Evolutionary conservation across 345 rosid genomes (phyloP).

Genomic region (Bruguiera sexangula): DNA sequence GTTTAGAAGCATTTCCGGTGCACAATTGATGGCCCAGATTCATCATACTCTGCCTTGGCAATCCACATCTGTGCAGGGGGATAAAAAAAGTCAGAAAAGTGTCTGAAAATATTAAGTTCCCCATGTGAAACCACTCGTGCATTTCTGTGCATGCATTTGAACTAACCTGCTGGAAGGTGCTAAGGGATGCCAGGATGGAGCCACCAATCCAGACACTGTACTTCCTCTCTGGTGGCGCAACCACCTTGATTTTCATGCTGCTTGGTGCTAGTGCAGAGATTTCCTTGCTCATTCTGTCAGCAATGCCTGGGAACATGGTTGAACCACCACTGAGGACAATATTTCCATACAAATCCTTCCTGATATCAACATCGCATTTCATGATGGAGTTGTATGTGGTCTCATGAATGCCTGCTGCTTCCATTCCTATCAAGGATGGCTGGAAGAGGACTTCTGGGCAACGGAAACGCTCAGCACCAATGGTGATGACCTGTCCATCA

Average conservation of each 20-base stretch:
- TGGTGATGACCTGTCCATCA: slow-evolving; percentile 31
- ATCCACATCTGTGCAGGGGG: slow-evolving; percentile 69
- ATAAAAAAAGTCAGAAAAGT: no score
- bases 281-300: slow-evolving; percentile 34
- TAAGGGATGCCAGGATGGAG: slow-evolving; percentile 23
- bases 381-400: slow-evolving; percentile 31
- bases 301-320: slow-evolving; percentile 33
- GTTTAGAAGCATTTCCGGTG: slow-evolving; percentile 90
- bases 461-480: slow-evolving; percentile 33
- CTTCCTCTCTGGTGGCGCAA: slow-evolving; percentile 28
- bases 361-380: slow-evolving; percentile 31
- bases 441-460: slow-evolving; percentile 34
- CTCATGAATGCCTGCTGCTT: slow-evolving; percentile 32
- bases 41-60: slow-evolving; percentile 89
- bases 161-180: slow-evolving; percentile 25
- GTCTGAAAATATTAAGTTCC: no score
- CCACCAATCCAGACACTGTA: slow-evolving; percentile 36
- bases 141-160: neutral
- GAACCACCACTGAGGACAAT: slow-evolving; percentile 37
- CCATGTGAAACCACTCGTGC: no score
- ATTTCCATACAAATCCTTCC: slow-evolving; percentile 33
- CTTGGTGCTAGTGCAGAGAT: slow-evolving; percentile 30
- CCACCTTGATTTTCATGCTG: slow-evolving; percentile 31
- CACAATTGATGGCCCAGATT: slow-evolving; percentile 90
- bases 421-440: slow-evolving; percentile 35